A percentile compares a stretch with the other conserved stretches of the same genome.
phyloP scores from a whole-genome alignment of 208 protist genomes.

The Wallacemonas collosoma region DNA sequence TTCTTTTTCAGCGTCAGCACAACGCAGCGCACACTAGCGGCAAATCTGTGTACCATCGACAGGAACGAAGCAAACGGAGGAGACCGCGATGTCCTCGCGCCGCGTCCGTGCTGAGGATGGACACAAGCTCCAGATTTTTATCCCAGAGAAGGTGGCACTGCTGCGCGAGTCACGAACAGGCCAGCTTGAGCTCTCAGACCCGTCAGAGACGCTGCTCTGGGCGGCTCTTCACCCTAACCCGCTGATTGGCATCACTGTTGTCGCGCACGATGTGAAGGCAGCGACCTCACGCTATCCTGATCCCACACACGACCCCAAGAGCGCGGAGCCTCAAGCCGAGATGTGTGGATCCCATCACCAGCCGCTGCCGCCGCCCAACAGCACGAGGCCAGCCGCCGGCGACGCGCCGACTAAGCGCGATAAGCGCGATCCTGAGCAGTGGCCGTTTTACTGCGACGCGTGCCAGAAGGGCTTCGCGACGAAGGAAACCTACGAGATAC shows the following conservation, averaged over 20 bases:
- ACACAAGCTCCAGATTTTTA: conserved; percentile 4
- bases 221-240: conserved; percentile 3
- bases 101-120: neutral
- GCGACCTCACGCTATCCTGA: too few species aligned
- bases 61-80: too few species aligned
- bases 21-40: too few species aligned
- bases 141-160: conserved; percentile 5
- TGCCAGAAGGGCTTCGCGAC: conserved; percentile 80
- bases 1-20: neutral
- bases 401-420: neutral
- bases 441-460: conserved; percentile 69
- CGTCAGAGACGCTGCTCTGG: neutral
- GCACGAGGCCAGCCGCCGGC: neutral
- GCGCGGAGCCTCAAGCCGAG: too few species aligned
- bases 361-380: too few species aligned
- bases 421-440: conserved; percentile 27
- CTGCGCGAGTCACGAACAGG: neutral
- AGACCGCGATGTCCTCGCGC: too few species aligned
- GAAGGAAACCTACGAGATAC: conserved; percentile 48
- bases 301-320: too few species aligned
- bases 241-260: neutral
- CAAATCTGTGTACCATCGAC: too few species aligned
- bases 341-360: too few species aligned
- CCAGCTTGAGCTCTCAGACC: neutral
- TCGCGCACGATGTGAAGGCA: neutral